Evolutionary conservation across 2,329 filamentous ascomycete species (phyloP), one percentile per base, ranked within the genome.

Genomic region (Thyridium curvatum): DNA sequence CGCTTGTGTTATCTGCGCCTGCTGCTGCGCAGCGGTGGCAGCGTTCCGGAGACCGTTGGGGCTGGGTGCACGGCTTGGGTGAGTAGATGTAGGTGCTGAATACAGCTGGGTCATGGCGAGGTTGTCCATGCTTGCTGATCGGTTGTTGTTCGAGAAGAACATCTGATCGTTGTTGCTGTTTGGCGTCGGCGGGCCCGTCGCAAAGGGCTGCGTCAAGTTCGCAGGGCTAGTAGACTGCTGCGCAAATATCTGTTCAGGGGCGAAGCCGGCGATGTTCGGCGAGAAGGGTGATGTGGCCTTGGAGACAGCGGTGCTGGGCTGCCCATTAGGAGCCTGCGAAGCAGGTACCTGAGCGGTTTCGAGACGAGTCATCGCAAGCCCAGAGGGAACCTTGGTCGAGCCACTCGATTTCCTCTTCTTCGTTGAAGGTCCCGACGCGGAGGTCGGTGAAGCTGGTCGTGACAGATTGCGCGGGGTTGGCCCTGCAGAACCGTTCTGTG

Each of bases 401-500:
- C 73, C 73, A 56, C 82, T 89, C 6, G 83, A 80, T 60, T 94
- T 95, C 46, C 89, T 77, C 64, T 89, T 89, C 69, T 94, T 95
- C 32, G 78, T 74, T 28, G 71, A 71, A 2, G 84, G 84, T 1
- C 79, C 84, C 26, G 71, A 64, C 38, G 79, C 72, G 12, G 72
- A 77, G 35, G 64, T 74, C 2, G 87, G 86, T 1, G 88, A 93
- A 5, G 78, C 74, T 48, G 87, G 84, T 34, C 87, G 74, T 4
- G 87, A 93, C 4, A 86, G 58, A 46, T 72, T 79, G 13, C 76
- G 73, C 5, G 82, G 72, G 10, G 77, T 72, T 49, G 75, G 66
- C 7, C 67, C 69, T 36, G 53, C 52, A 2, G 61, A 26, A 10
- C 21, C 21, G 10, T 26, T 26, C 21, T 26, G 21, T 6, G 21